phyloP scores from a whole-genome alignment of 2,329 filamentous ascomycete genomes.

The Neopestalotiopsis rosae region DNA sequence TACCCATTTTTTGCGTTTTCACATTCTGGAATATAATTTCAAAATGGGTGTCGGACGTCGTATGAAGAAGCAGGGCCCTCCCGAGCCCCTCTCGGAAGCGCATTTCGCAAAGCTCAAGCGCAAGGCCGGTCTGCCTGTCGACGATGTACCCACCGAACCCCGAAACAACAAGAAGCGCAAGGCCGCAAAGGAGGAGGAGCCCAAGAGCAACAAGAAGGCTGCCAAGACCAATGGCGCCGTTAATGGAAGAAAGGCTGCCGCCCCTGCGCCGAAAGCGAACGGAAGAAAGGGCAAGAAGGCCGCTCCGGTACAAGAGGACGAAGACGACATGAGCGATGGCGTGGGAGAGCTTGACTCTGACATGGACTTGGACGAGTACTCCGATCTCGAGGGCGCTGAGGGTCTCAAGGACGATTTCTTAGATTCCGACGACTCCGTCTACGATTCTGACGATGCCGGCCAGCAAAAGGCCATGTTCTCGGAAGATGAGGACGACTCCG shows the following conservation, averaged over 20 bases:
- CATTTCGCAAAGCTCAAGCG: conserved; percentile 82
- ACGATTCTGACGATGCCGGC: conserved; percentile 74
- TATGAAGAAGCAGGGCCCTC: conserved; percentile 94
- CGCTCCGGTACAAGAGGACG: conserved; percentile 46
- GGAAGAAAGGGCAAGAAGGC: conserved; percentile 40
- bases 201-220: conserved; percentile 41
- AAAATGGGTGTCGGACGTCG: conserved; percentile 89
- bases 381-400: conserved; percentile 39
- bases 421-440: conserved; percentile 64
- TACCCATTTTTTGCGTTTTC: conserved; percentile 1
- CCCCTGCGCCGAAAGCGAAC: conserved; percentile 31
- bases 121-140: conserved; percentile 75
- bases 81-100: conserved; percentile 80
- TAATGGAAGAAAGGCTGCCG: conserved; percentile 29
- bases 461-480: conserved; percentile 81
- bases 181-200: conserved; percentile 39
- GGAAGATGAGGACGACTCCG: conserved; percentile 89
- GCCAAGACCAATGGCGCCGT: conserved; percentile 42
- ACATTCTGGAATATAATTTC: conserved; percentile 23
- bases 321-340: conserved; percentile 50
- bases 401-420: conserved; percentile 64
- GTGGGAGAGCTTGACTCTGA: conserved; percentile 48
- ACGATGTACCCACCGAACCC: conserved; percentile 57
- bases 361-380: conserved; percentile 47
- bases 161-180: conserved; percentile 68